phyloP scores from a whole-genome alignment of 2,329 filamentous ascomycete species.

The Colletotrichum zoysiae region DNA sequence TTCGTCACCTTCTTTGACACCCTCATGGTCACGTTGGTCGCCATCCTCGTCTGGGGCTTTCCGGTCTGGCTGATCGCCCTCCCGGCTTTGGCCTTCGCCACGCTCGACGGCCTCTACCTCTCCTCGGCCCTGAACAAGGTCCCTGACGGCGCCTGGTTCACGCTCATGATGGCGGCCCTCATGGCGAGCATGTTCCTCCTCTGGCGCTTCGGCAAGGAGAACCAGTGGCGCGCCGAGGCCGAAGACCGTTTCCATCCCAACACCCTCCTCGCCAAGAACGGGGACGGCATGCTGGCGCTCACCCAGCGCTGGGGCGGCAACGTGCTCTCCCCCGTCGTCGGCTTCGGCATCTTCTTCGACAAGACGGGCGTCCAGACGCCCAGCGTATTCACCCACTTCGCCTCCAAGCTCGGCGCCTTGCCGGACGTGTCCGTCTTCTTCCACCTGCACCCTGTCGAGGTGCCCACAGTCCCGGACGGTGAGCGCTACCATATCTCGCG shows the following conservation, averaged over 20 bases:
- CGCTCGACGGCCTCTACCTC: conserved; percentile 77
- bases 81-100: conserved; percentile 73
- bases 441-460: conserved; percentile 74
- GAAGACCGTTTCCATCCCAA: conserved; percentile 68
- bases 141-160: conserved; percentile 84
- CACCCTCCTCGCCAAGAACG: conserved; percentile 49
- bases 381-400: conserved; percentile 78
- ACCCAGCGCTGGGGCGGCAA: conserved; percentile 57
- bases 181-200: conserved; percentile 76
- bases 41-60: conserved; percentile 78
- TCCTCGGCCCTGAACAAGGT: conserved; percentile 79
- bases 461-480: conserved; percentile 64
- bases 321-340: conserved; percentile 62
- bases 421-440: conserved; percentile 81
- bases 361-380: conserved; percentile 77
- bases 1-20: conserved; percentile 84
- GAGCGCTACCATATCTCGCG: conserved; percentile 63
- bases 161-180: conserved; percentile 72
- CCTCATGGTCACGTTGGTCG: conserved; percentile 78
- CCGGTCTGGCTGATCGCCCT: conserved; percentile 70
- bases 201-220: conserved; percentile 84
- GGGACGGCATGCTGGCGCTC: conserved; percentile 49
- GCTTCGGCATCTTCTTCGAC: conserved; percentile 81
- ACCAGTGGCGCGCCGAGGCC: conserved; percentile 79
- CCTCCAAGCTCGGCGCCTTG: conserved; percentile 75